Conservation (phyloP, 306 rosid genomes). For the Fragaria nilgerrensis region DNA sequence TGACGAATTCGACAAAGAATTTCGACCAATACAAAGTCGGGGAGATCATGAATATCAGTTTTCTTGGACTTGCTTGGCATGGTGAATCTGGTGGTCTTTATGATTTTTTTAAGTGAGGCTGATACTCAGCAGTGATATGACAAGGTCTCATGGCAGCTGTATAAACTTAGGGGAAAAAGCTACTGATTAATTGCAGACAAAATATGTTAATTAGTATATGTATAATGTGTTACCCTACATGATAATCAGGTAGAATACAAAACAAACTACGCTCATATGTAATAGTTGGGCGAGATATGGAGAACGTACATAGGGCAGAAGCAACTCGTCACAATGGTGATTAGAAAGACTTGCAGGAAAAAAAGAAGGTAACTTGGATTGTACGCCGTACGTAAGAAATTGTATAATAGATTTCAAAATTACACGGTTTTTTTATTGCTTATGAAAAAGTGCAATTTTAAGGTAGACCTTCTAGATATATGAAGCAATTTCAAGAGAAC, state of each 20-base stretch:
- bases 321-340: too few relatives aligned
- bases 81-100: neutral
- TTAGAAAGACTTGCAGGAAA: too few relatives aligned
- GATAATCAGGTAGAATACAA: too few relatives aligned
- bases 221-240: too few relatives aligned
- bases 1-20: too few relatives aligned
- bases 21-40: neutral
- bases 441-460: neutral
- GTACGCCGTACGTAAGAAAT: too few relatives aligned
- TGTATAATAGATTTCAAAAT: neutral
- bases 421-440: neutral
- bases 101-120: neutral
- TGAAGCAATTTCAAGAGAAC: slow-evolving; percentile 1
- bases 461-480: neutral
- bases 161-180: neutral
- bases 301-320: too few relatives aligned
- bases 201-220: too few relatives aligned
- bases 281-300: too few relatives aligned
- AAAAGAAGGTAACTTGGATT: too few relatives aligned
- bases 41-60: neutral
- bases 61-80: neutral
- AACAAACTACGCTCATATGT: too few relatives aligned
- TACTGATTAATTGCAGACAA: neutral
- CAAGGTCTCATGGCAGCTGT: too few relatives aligned
- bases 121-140: neutral